These are phyloP conservation scores for Chaetoscypha palmicola DNA, from an alignment of 2,329 filamentous ascomycete species.

Conservation along the genomic window DNA sequence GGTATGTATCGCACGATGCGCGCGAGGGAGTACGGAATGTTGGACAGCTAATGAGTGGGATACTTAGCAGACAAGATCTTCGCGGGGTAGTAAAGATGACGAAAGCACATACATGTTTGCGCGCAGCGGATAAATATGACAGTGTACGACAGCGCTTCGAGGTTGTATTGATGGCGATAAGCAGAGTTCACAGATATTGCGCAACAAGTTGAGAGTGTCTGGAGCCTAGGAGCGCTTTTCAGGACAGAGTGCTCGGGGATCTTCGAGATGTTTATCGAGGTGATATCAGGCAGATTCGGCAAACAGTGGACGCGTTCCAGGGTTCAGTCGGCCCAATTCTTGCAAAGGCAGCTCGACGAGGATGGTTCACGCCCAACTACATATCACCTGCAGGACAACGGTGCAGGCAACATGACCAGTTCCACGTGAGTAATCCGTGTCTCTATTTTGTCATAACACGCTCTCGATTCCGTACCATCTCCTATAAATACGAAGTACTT, in stretches of 20 bases:
- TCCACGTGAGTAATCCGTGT: too few relatives aligned
- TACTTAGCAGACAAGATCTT: conserved; percentile 1
- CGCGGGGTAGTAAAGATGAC: conserved; percentile 5
- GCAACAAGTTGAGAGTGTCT: neutral
- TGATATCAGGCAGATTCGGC: neutral
- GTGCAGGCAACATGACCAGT: neutral
- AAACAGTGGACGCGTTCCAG: conserved; percentile 2
- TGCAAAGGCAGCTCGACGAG: too few relatives aligned
- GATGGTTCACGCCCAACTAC: too few relatives aligned
- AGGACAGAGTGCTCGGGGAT: too few relatives aligned
- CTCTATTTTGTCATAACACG: too few relatives aligned
- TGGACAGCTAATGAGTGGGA: neutral
- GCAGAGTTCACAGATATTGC: neutral
- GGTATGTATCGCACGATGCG: neutral
- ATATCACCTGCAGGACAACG: neutral
- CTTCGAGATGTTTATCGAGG: neutral
- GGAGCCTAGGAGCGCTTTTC: too few relatives aligned
- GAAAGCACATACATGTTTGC: neutral
- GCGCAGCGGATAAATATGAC: neutral
- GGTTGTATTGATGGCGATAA: conserved; percentile 9
- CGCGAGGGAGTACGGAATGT: neutral
- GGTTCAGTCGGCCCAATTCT: neutral
- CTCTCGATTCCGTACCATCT: too few relatives aligned
- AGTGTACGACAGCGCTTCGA: neutral
- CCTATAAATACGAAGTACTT: too few relatives aligned